Evolutionary conservation across 495 filamentous ascomycete species (phyloP).

Genomic region (Cercophora newfieldiana): DNA sequence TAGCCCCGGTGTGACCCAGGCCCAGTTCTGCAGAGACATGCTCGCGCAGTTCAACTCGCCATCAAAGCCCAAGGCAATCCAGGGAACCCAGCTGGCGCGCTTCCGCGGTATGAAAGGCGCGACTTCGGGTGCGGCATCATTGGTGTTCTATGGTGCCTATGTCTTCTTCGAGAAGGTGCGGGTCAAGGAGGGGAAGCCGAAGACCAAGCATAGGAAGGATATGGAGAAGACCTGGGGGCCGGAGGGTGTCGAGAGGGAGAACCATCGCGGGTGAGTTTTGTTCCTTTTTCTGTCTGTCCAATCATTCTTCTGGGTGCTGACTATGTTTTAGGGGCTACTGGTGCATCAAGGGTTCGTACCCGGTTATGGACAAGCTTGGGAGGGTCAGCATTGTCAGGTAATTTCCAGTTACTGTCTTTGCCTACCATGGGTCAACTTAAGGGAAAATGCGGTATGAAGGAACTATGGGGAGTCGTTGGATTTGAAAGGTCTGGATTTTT

Average conservation of each 20-base stretch:
- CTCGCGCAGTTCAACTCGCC: conserved; percentile 27
- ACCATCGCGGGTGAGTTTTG: conserved; percentile 9
- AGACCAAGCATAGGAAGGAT: conserved; percentile 49
- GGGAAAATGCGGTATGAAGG: too few species aligned
- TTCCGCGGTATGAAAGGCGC: conserved; percentile 54
- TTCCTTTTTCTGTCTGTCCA: neutral
- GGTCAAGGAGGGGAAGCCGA: conserved; percentile 55
- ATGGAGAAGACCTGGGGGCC: conserved; percentile 55
- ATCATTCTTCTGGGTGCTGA: neutral
- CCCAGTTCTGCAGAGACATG: conserved; percentile 53
- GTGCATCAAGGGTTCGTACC: neutral
- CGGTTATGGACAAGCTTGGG: neutral
- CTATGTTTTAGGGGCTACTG: neutral
- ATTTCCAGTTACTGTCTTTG: too few species aligned
- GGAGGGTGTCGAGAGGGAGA: conserved; percentile 24
- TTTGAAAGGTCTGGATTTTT: neutral
- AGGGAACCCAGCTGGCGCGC: conserved; percentile 37
- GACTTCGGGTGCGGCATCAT: conserved; percentile 39
- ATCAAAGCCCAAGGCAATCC: conserved; percentile 26
- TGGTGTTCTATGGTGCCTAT: conserved; percentile 54
- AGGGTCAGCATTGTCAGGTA: neutral
- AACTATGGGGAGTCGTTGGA: neutral
- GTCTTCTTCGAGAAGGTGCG: conserved; percentile 62
- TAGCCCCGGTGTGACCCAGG: conserved; percentile 50
- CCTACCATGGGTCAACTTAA: too few species aligned